Conservation (phyloP, 2,329 filamentous ascomycete genomes). For the Calonectria montana region DNA sequence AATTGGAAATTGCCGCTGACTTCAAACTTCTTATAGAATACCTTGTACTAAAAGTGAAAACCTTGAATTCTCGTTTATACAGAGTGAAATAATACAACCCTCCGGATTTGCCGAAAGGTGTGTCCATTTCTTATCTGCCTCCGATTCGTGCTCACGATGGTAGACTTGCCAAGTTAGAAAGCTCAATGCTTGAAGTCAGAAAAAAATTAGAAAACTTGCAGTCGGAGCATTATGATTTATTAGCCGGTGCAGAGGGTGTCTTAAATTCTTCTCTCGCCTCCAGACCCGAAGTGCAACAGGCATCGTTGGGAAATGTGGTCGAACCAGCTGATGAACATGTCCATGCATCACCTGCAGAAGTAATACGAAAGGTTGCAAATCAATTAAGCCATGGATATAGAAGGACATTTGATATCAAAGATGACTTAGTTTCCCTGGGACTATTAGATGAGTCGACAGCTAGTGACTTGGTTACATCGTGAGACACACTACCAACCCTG, state of each 20-base stretch:
- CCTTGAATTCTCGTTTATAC: neutral
- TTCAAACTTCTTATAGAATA: neutral
- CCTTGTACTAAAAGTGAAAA: constrained; percentile 16
- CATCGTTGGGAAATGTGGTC: too few relatives aligned
- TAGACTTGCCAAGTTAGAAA: neutral
- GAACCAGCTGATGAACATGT: neutral
- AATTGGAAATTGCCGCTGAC: neutral
- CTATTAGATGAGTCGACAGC: constrained; percentile 23
- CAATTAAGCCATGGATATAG: constrained; percentile 27
- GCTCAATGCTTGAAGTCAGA: neutral
- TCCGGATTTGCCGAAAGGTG: neutral
- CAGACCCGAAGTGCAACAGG: neutral
- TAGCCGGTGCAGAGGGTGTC: too few relatives aligned
- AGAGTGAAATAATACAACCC: neutral
- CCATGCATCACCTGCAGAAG: constrained; percentile 12
- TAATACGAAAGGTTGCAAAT: constrained; percentile 26
- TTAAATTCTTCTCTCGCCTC: too few relatives aligned
- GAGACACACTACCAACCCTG: neutral
- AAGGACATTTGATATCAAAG: constrained; percentile 20
- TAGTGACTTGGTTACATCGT: constrained; percentile 18
- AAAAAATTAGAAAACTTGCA: neutral
- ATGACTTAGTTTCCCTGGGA: constrained; percentile 25
- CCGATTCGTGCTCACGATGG: neutral
- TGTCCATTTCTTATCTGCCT: too few relatives aligned
- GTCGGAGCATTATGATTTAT: neutral